Percentiles rank a stretch among this genome's conserved stretches.
phyloP scores from a whole-genome alignment of 768 basidiomycete species.

The Amanita exitialis region DNA sequence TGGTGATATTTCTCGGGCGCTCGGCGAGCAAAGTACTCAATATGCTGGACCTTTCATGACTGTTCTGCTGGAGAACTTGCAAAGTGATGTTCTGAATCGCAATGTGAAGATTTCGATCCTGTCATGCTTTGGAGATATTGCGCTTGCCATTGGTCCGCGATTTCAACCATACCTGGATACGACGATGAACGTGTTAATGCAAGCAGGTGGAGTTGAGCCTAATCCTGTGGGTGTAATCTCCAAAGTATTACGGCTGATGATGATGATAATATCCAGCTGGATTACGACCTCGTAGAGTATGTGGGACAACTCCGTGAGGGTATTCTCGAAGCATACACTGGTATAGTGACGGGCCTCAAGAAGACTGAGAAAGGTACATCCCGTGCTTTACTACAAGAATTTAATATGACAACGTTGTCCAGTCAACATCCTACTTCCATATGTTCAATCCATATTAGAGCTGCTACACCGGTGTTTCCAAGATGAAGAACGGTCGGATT shows the following conservation, averaged over 20 bases:
- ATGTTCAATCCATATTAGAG: constrained; percentile 68
- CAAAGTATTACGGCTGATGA: neutral
- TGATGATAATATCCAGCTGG: constrained; percentile 35
- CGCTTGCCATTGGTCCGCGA: constrained; percentile 75
- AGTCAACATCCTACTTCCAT: constrained; percentile 52
- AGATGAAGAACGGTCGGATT: constrained; percentile 80
- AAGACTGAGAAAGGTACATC: constrained; percentile 66
- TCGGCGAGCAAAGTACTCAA: constrained; percentile 74
- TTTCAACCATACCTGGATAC: constrained; percentile 89
- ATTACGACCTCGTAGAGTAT: constrained; percentile 89
- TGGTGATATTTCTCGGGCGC: constrained; percentile 91
- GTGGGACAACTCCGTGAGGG: constrained; percentile 85
- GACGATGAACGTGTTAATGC: constrained; percentile 83
- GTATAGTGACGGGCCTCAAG: constrained; percentile 87
- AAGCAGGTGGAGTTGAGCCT: constrained; percentile 82
- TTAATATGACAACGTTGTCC: constrained; percentile 5
- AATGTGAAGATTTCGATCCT: constrained; percentile 97
- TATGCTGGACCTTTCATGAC: constrained; percentile 89
- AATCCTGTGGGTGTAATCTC: constrained; percentile 55
- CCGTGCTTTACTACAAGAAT: neutral
- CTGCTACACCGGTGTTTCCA: constrained; percentile 66
- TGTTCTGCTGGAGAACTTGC: constrained; percentile 82
- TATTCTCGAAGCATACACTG: constrained; percentile 94
- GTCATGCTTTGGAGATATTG: constrained; percentile 94
- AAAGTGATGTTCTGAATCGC: constrained; percentile 82